A percentile compares a stretch with the other conserved stretches of the same genome.
Conservation (phyloP, 306 rosid genomes). For the Quercus wislizeni region DNA sequence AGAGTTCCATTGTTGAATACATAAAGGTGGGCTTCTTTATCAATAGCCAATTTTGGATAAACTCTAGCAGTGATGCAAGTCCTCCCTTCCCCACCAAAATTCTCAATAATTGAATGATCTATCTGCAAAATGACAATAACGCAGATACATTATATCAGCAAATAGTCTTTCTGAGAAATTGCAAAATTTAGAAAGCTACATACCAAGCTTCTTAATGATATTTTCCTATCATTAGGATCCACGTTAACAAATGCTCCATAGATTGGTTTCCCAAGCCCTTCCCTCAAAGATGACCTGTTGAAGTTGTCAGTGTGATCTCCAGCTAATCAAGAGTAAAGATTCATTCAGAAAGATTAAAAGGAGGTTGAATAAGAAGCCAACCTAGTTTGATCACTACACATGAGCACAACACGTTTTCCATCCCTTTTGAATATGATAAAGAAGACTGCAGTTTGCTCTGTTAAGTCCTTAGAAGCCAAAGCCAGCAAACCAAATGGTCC, state of each 20-base stretch:
- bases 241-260: slow-evolving; percentile 56
- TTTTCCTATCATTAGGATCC: slow-evolving; percentile 31
- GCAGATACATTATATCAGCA: not conserved
- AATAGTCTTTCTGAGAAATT: not conserved
- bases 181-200: not conserved
- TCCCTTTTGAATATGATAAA: slow-evolving; percentile 41
- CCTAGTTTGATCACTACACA: slow-evolving; percentile 83
- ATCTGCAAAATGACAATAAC: slow-evolving; percentile 40
- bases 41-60: slow-evolving; percentile 55
- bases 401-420: slow-evolving; percentile 42
- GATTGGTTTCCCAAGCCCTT: slow-evolving; percentile 45
- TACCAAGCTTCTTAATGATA: slow-evolving; percentile 74
- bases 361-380: slow-evolving; percentile 13
- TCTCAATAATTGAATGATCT: slow-evolving; percentile 68
- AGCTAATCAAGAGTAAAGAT: not conserved
- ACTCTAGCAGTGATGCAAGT: slow-evolving; percentile 63
- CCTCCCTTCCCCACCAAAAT: slow-evolving; percentile 66
- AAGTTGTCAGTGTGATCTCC: not conserved
- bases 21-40: slow-evolving; percentile 48
- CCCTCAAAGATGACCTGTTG: slow-evolving; percentile 55
- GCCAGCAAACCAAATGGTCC: slow-evolving; percentile 64
- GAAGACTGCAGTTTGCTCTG: slow-evolving; percentile 54
- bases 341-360: not conserved
- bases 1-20: slow-evolving; percentile 58
- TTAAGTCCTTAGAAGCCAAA: slow-evolving; percentile 51